phyloP scores from a whole-genome alignment of 345 rosid genomes.

The Eutrema japonicum region DNA sequence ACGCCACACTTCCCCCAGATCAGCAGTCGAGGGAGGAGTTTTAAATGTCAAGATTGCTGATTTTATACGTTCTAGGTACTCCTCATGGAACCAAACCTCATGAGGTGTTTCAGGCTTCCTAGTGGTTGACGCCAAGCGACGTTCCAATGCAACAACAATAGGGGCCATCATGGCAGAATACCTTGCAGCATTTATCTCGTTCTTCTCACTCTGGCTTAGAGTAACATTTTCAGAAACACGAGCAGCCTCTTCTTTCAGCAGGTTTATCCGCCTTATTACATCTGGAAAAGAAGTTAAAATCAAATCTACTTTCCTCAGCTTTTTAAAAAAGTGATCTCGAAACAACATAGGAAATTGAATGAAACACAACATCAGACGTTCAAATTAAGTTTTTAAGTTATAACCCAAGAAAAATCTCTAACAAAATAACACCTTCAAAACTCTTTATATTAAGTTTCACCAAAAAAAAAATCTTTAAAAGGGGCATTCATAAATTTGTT shows the following conservation, averaged over 20 bases:
- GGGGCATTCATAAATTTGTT: neutral
- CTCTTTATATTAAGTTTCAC: slow-evolving; percentile 7
- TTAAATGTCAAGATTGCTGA: slow-evolving; percentile 72
- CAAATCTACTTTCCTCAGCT: slow-evolving; percentile 17
- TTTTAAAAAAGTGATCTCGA: slow-evolving; percentile 5
- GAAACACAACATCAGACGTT: slow-evolving; percentile 23
- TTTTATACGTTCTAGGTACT: slow-evolving; percentile 66
- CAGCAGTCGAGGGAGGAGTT: slow-evolving; percentile 73
- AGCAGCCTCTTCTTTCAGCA: slow-evolving; percentile 87
- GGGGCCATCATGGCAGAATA: slow-evolving; percentile 99
- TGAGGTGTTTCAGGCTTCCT: slow-evolving; percentile 91
- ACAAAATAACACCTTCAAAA: neutral
- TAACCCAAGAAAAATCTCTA: slow-evolving; percentile 12
- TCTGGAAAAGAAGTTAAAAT: slow-evolving; percentile 53
- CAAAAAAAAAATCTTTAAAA: neutral
- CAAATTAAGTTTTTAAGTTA: slow-evolving; percentile 1
- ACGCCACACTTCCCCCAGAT: slow-evolving; percentile 87
- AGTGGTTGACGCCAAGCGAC: slow-evolving; percentile 89
- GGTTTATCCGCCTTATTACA: slow-evolving; percentile 81
- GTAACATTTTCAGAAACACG: slow-evolving; percentile 87
- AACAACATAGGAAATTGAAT: slow-evolving; percentile 18
- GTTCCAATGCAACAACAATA: slow-evolving; percentile 80
- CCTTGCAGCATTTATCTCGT: slow-evolving; percentile 81
- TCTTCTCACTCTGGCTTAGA: slow-evolving; percentile 83
- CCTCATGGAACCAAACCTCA: slow-evolving; percentile 80